Evolutionary conservation across 257 asterid species (phyloP).

Genomic region (Linaria vulgaris): DNA sequence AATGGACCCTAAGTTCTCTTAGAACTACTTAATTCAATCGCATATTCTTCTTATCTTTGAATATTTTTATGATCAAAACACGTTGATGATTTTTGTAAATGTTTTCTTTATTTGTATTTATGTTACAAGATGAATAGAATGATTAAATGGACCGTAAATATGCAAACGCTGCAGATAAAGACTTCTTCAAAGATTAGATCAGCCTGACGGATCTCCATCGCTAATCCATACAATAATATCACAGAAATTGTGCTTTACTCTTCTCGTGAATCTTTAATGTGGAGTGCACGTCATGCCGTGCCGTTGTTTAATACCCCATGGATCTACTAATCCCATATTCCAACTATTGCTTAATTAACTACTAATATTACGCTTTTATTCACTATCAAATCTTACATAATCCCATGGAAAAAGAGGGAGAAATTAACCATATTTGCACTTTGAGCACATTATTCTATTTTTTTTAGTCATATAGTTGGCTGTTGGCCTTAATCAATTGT

Average conservation of each 20-base stretch:
- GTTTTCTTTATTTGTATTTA: too few relatives aligned
- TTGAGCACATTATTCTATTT: not conserved
- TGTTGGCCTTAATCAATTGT: constrained; percentile 23
- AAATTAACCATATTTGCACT: constrained; percentile 19
- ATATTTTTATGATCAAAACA: too few relatives aligned
- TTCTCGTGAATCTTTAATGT: constrained; percentile 17
- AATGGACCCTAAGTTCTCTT: too few relatives aligned
- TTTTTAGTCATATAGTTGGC: not conserved
- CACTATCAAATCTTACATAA: constrained; percentile 28
- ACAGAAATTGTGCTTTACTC: not conserved
- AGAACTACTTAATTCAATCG: too few relatives aligned
- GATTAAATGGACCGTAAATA: too few relatives aligned
- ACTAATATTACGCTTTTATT: not conserved
- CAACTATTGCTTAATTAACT: constrained; percentile 12
- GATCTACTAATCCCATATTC: constrained; percentile 2
- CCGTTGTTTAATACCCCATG: not conserved
- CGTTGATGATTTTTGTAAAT: too few relatives aligned
- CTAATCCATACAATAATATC: not conserved
- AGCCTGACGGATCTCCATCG: constrained; percentile 17
- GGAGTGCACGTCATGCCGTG: constrained; percentile 32
- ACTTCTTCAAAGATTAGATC: not conserved
- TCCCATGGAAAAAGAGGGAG: constrained; percentile 33
- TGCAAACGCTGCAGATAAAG: too few relatives aligned
- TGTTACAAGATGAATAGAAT: too few relatives aligned
- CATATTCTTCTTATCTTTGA: too few relatives aligned